Percentiles rank a stretch among this genome's conserved stretches.
phyloP scores from a whole-genome alignment of 1,139 yeast genomes.

The Magnusiomyces ingens region DNA sequence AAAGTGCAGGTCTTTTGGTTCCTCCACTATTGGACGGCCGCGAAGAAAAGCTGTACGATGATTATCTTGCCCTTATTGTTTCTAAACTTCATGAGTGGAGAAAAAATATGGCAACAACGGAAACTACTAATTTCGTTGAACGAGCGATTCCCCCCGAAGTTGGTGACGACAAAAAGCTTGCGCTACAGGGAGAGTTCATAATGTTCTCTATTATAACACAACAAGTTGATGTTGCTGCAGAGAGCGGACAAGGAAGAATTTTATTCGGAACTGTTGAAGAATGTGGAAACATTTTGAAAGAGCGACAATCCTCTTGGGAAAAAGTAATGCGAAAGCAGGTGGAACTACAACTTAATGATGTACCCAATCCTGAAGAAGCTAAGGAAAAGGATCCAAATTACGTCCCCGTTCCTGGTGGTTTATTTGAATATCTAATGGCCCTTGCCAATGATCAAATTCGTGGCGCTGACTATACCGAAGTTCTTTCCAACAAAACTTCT shows the following conservation, averaged over 20 bases:
- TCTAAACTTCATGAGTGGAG: constrained; percentile 81
- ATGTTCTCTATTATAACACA: constrained; percentile 81
- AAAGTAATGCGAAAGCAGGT: constrained; percentile 55
- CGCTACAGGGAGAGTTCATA: constrained; percentile 63
- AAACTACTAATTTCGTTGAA: constrained; percentile 51
- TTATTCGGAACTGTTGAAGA: constrained; percentile 76
- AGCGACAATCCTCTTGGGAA: constrained; percentile 58
- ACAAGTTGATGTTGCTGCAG: constrained; percentile 89
- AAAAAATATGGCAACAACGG: constrained; percentile 55
- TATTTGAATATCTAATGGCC: constrained; percentile 76
- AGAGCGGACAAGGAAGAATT: constrained; percentile 76
- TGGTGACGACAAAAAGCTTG: constrained; percentile 56
- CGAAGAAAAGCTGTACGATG: constrained; percentile 57
- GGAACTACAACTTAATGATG: constrained; percentile 36
- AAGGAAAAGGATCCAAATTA: constrained; percentile 2
- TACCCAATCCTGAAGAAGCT: constrained; percentile 29
- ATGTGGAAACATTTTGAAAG: constrained; percentile 56
- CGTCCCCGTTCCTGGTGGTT: constrained; percentile 57
- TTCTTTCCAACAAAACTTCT: constrained; percentile 58
- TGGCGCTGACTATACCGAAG: constrained; percentile 74
- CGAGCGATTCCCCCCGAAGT: constrained; percentile 68
- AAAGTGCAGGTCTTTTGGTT: constrained; percentile 34
- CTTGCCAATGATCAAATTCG: constrained; percentile 84
- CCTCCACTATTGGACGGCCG: constrained; percentile 53
- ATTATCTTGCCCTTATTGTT: constrained; percentile 63